A percentile compares a stretch with the other conserved stretches of the same genome.
Evolutionary conservation across 177 flowering plant genomes (phyloP).

Genomic region (Vitis hybrid): DNA sequence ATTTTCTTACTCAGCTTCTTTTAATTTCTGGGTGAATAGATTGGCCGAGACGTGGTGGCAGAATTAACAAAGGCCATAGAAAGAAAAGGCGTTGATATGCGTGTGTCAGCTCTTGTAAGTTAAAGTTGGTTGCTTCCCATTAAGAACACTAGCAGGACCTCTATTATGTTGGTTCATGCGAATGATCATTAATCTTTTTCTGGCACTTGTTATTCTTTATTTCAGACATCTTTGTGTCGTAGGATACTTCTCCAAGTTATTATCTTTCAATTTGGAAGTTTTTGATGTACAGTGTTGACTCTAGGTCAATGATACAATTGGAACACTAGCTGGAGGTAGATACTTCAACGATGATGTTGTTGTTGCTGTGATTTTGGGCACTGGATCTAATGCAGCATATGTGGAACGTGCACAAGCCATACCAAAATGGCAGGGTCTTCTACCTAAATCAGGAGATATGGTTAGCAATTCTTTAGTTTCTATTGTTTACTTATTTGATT

Average conservation of each 20-base stretch:
- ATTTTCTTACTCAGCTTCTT: background rate
- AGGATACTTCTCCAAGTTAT: background rate
- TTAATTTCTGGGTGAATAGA: conserved; percentile 17
- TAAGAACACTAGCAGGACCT: no score
- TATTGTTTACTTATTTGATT: background rate
- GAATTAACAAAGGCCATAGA: conserved; percentile 31
- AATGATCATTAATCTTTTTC: no score
- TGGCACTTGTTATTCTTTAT: background rate
- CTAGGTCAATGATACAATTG: conserved; percentile 87
- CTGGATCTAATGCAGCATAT: conserved; percentile 75
- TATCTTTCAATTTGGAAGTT: background rate
- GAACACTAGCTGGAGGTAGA: conserved; percentile 85
- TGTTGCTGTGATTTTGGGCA: conserved; percentile 58
- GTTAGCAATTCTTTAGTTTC: conserved; percentile 15
- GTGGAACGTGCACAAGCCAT: conserved; percentile 39
- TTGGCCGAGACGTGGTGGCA: conserved; percentile 44
- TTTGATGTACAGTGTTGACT: background rate
- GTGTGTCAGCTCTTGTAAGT: conserved; percentile 38
- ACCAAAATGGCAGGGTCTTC: conserved; percentile 41
- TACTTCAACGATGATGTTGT: conserved; percentile 41
- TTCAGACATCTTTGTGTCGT: background rate
- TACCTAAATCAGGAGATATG: conserved; percentile 41
- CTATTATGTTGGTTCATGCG: no score
- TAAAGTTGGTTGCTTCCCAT: background rate
- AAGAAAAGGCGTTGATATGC: conserved; percentile 35